Percentiles rank a stretch among this genome's conserved stretches.
These are phyloP conservation scores for Ocimum tenuiflorum DNA, from an alignment of 257 asterid genomes.

Conservation along the genomic window DNA sequence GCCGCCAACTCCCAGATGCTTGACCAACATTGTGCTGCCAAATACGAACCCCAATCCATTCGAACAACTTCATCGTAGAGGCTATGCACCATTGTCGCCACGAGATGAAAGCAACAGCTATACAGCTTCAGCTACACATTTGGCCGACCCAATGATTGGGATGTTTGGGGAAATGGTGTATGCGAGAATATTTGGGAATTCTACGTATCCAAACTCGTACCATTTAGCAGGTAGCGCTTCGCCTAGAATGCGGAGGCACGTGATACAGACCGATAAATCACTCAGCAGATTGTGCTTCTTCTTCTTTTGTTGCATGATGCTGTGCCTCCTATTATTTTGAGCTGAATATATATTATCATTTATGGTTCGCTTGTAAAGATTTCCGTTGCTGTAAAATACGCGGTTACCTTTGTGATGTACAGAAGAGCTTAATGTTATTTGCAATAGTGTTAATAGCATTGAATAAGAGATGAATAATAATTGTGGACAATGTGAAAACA, in stretches of 20 bases:
- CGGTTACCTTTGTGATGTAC: no score
- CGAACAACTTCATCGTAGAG: conserved; percentile 28
- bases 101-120: no score
- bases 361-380: no score
- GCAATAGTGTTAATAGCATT: no score
- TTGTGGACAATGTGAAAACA: no score
- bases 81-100: conserved; percentile 13
- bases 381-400: no score
- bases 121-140: conserved; percentile 15
- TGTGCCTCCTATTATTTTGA: conserved; percentile 55
- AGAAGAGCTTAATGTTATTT: no score
- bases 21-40: neutral
- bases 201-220: conserved; percentile 50
- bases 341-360: no score
- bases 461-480: no score
- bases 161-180: conserved; percentile 61
- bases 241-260: conserved; percentile 48
- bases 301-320: conserved; percentile 50
- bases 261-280: conserved; percentile 46
- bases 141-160: conserved; percentile 42
- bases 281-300: conserved; percentile 54
- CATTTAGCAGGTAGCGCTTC: conserved; percentile 27
- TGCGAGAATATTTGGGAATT: conserved; percentile 45
- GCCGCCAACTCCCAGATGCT: conserved; percentile 45
- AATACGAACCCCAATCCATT: conserved; percentile 13